A percentile compares a stretch with the other conserved stretches of the same genome.
phyloP scores from a whole-genome alignment of 1,284 basidiomycete genomes.

The Farysia itapuensis region DNA sequence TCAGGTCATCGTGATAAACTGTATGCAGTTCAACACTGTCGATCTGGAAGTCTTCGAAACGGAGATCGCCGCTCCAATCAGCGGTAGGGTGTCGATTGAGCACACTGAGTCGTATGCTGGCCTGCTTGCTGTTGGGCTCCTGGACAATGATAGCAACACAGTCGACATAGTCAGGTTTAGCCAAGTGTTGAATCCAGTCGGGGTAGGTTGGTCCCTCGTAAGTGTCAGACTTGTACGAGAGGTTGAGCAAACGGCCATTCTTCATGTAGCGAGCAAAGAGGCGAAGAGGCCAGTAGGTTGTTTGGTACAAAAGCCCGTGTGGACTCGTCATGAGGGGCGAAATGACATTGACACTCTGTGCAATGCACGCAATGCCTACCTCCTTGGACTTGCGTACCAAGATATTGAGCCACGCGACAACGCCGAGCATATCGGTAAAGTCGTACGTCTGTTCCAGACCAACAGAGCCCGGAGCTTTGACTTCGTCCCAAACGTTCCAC shows the following conservation, averaged over 20 bases:
- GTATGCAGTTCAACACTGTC: slow-evolving; percentile 21
- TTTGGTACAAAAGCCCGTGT: slow-evolving; percentile 64
- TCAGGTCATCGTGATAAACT: slow-evolving; percentile 21
- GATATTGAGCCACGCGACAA: slow-evolving; percentile 69
- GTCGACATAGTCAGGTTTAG: slow-evolving; percentile 63
- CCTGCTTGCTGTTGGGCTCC: slow-evolving; percentile 23
- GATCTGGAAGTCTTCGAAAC: slow-evolving; percentile 22
- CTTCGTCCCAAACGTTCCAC: slow-evolving; percentile 67
- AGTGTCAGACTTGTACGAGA: slow-evolving; percentile 61
- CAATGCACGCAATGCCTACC: slow-evolving; percentile 69
- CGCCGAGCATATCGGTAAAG: slow-evolving; percentile 68
- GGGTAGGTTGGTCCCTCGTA: slow-evolving; percentile 65
- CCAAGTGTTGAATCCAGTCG: slow-evolving; percentile 62
- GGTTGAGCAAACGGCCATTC: slow-evolving; percentile 63
- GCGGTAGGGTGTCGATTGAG: slow-evolving; percentile 63
- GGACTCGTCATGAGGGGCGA: slow-evolving; percentile 63
- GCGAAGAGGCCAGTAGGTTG: slow-evolving; percentile 66
- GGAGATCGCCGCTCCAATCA: slow-evolving; percentile 19
- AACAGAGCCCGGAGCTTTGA: slow-evolving; percentile 62
- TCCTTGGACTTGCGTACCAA: slow-evolving; percentile 69
- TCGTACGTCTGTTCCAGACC: slow-evolving; percentile 69
- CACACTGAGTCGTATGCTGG: slow-evolving; percentile 64
- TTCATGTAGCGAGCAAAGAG: slow-evolving; percentile 68
- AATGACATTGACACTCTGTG: slow-evolving; percentile 68
- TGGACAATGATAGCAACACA: slow-evolving; percentile 64